phyloP scores from a whole-genome alignment of 257 asterid species.

The Petunia secreta region DNA sequence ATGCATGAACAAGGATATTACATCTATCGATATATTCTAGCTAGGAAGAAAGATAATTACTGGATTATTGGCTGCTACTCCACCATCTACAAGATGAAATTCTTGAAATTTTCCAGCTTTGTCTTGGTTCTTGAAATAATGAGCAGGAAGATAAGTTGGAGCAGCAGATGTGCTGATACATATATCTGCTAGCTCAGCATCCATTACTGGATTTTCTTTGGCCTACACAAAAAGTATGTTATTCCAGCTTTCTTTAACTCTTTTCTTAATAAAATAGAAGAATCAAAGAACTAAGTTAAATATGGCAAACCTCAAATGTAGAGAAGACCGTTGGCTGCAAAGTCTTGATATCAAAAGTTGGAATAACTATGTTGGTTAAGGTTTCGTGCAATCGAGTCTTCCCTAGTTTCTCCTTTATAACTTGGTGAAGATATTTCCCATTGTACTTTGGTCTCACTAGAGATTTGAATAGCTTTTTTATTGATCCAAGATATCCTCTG shows the following conservation, averaged over 20 bases:
- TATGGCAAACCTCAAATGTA: not conserved
- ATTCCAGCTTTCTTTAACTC: not conserved
- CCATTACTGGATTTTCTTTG: not conserved
- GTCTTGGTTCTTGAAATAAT: constrained; percentile 29
- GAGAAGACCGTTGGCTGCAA: not conserved
- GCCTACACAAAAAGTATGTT: constrained; percentile 6
- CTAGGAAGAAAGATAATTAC: constrained; percentile 11
- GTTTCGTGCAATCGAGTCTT: too few relatives aligned
- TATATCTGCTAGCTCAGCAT: constrained; percentile 31
- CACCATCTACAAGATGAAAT: constrained; percentile 34
- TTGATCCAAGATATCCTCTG: not conserved
- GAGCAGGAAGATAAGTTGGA: constrained; percentile 33
- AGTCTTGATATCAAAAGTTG: too few relatives aligned
- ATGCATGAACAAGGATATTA: not conserved
- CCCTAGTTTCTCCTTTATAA: not conserved
- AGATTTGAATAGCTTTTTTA: not conserved
- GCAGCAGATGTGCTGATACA: constrained; percentile 39
- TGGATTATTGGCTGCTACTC: constrained; percentile 36
- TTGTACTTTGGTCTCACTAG: too few relatives aligned
- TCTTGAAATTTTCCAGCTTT: not conserved
- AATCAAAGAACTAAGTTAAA: too few relatives aligned
- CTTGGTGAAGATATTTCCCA: not conserved
- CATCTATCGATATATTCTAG: not conserved
- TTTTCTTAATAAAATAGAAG: not conserved
- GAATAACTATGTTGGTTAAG: too few relatives aligned